Percentiles rank a stretch among this genome's conserved stretches.
phyloP scores from a whole-genome alignment of 495 filamentous ascomycete genomes.

The Hypoxylon subgilvum region DNA sequence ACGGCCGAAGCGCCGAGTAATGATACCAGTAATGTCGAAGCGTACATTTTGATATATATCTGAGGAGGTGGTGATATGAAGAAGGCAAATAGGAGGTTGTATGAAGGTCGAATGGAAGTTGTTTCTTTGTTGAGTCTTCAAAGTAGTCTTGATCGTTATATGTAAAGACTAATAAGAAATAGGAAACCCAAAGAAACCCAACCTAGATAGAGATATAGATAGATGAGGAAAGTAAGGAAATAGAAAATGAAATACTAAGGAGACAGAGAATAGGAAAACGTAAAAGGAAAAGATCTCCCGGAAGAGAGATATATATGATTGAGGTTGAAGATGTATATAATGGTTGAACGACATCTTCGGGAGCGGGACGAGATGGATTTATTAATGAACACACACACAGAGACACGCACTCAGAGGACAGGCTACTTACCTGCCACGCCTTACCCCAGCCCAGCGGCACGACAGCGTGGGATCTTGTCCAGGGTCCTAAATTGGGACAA shows the following conservation, averaged over 20 bases:
- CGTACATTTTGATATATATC: slow-evolving; percentile 48
- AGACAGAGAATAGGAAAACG: slow-evolving; percentile 43
- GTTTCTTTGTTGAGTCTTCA: slow-evolving; percentile 27
- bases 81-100: slow-evolving; percentile 15
- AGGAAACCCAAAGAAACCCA: slow-evolving; percentile 41
- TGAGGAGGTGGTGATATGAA: slow-evolving; percentile 18
- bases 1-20: slow-evolving; percentile 53
- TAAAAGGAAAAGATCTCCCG: slow-evolving; percentile 43
- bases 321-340: slow-evolving; percentile 37
- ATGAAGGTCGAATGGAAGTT: slow-evolving; percentile 20
- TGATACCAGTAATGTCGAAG: slow-evolving; percentile 51
- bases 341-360: slow-evolving; percentile 21
- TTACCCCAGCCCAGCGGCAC: slow-evolving; percentile 39
- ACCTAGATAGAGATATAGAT: slow-evolving; percentile 25
- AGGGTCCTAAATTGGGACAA: slow-evolving; percentile 29
- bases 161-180: slow-evolving; percentile 38
- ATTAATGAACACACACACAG: slow-evolving; percentile 9
- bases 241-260: slow-evolving; percentile 40
- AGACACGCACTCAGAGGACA: slow-evolving; percentile 1
- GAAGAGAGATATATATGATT: slow-evolving; percentile 34
- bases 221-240: slow-evolving; percentile 33
- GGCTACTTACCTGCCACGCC: slow-evolving; percentile 23
- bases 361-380: slow-evolving; percentile 32
- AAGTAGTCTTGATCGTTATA: slow-evolving; percentile 34
- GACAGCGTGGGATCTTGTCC: slow-evolving; percentile 24